A percentile compares a stretch with the other conserved stretches of the same genome.
Evolutionary conservation across 345 rosid species (phyloP).

Genomic region (Streptanthus diversifolius): DNA sequence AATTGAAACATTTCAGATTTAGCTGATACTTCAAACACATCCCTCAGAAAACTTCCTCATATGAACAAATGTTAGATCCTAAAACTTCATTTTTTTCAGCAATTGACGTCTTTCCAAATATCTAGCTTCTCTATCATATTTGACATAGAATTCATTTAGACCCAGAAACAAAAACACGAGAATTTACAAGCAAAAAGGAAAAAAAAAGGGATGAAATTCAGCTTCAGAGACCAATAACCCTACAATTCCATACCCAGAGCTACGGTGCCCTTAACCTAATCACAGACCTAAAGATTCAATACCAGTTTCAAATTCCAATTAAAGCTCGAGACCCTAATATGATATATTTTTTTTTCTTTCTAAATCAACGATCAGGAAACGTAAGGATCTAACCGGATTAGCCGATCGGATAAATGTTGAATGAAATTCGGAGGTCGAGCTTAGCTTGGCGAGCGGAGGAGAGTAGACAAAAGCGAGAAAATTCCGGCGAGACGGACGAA

Average conservation of each 20-base stretch:
- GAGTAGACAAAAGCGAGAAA: neutral
- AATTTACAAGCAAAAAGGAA: neutral
- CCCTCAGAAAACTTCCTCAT: neutral
- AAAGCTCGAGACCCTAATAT: neutral
- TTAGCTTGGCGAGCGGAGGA: conserved; percentile 3
- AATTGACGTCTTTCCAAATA: neutral
- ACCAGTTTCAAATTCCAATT: neutral
- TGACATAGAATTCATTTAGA: neutral
- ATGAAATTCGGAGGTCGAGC: neutral
- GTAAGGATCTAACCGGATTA: conserved; percentile 23
- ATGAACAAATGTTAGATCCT: neutral
- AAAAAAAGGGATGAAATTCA: neutral
- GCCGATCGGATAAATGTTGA: conserved; percentile 3
- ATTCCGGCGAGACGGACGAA: conserved; percentile 19
- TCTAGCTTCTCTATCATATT: neutral
- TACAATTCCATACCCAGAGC: conserved; percentile 1
- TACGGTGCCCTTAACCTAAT: neutral
- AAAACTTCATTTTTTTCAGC: neutral
- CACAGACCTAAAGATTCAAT: neutral
- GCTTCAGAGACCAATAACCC: conserved; percentile 2
- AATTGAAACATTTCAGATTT: neutral
- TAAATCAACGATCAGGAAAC: conserved; percentile 7
- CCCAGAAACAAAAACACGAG: neutral
- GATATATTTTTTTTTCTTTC: neutral
- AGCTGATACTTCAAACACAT: neutral